Conservation (phyloP, 2,329 filamentous ascomycete genomes). For the Plectosphaerella cucumerina region DNA sequence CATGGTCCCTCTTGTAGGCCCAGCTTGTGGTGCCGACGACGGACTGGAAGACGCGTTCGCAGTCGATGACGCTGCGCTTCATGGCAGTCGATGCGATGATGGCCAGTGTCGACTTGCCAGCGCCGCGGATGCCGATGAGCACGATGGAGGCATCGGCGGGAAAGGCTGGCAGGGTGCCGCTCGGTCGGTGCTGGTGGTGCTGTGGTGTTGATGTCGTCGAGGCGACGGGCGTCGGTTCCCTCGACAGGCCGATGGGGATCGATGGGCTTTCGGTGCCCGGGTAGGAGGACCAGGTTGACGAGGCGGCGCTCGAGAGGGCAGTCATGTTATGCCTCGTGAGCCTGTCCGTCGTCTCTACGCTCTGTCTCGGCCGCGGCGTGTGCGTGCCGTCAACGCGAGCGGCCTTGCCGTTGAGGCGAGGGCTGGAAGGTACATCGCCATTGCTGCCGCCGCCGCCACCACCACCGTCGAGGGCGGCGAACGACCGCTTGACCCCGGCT, state of each 20-base stretch:
- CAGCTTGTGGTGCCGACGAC: constrained; percentile 57
- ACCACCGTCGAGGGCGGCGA: constrained; percentile 27
- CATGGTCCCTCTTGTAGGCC: constrained; percentile 59
- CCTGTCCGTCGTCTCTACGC: neutral
- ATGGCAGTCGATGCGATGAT: constrained; percentile 71
- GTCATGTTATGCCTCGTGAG: constrained; percentile 9
- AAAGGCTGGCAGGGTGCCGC: constrained; percentile 8
- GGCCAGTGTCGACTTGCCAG: constrained; percentile 71
- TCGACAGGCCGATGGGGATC: neutral
- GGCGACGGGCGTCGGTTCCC: neutral
- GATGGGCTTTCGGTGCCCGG: neutral
- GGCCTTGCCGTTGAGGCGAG: neutral
- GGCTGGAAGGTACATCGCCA: constrained; percentile 7
- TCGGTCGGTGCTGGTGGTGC: constrained; percentile 4
- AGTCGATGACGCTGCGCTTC: constrained; percentile 63
- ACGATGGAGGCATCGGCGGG: constrained; percentile 62
- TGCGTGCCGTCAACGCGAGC: neutral
- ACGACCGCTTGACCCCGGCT: constrained; percentile 36
- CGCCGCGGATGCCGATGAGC: constrained; percentile 67
- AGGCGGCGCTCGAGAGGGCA: constrained; percentile 15
- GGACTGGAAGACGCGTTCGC: constrained; percentile 64
- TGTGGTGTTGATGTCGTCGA: constrained; percentile 7
- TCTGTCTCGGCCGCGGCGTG: neutral
- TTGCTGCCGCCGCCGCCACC: constrained; percentile 13
- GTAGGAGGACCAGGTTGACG: constrained; percentile 9